phyloP scores from a whole-genome alignment of 805 yeast species.

The Yamadazyma laniorum region DNA sequence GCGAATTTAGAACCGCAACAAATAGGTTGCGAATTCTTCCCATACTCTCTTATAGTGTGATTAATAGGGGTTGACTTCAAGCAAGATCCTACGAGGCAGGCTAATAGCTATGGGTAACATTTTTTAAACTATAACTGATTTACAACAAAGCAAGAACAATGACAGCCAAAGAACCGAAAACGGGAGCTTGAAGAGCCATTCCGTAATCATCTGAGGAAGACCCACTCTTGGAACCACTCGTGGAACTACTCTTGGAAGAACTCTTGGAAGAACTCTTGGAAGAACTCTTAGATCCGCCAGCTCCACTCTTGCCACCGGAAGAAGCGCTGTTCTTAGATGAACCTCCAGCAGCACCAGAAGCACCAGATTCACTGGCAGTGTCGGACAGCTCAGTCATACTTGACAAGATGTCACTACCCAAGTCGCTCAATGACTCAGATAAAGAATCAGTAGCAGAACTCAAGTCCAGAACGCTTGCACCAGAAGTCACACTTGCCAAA shows the following conservation, averaged over 20 bases:
- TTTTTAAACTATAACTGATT: too few species aligned
- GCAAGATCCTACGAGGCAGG: too few species aligned
- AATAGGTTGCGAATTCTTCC: too few species aligned
- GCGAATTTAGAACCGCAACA: too few species aligned
- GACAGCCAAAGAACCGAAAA: slow-evolving; percentile 18
- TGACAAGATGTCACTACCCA: too few species aligned
- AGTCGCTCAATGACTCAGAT: too few species aligned
- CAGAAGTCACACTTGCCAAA: slow-evolving; percentile 9
- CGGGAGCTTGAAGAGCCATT: slow-evolving; percentile 17
- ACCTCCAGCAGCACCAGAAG: slow-evolving; percentile 5
- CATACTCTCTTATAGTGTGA: too few species aligned
- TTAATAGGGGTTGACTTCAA: too few species aligned
- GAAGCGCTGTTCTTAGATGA: slow-evolving; percentile 1
- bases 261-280: background rate
- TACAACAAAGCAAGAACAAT: slow-evolving; percentile 19
- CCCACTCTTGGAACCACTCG: slow-evolving; percentile 7
- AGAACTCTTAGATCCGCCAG: slow-evolving; percentile 5
- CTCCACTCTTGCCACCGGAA: too few species aligned
- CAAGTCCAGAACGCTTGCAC: background rate
- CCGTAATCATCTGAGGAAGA: slow-evolving; percentile 14
- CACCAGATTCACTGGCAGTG: slow-evolving; percentile 7
- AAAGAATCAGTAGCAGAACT: background rate
- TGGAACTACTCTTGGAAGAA: background rate
- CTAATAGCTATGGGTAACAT: too few species aligned
- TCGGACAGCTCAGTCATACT: too few species aligned